These are phyloP conservation scores for Pterothamnion heteromorphum DNA, from an alignment of 31 red algal species.

Conservation along the genomic window DNA sequence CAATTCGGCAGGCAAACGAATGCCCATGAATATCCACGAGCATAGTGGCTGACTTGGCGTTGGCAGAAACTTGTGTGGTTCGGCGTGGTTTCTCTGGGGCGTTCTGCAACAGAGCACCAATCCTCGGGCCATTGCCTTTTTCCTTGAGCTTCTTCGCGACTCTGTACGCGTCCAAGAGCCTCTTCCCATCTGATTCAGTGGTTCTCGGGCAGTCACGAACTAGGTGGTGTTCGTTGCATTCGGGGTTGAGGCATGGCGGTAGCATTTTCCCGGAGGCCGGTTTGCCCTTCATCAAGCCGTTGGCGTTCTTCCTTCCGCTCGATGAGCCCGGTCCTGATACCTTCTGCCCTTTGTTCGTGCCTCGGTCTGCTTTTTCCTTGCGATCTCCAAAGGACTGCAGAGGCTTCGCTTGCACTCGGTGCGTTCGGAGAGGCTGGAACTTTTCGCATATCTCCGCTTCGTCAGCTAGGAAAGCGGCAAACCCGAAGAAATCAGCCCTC, in stretches of 20 bases:
- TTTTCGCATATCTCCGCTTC: neutral
- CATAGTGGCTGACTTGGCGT: constrained; percentile 24
- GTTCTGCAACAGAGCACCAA: too few species aligned
- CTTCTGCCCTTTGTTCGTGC: neutral
- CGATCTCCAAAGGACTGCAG: neutral
- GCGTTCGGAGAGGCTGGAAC: neutral
- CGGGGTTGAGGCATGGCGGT: neutral
- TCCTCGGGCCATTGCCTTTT: too few species aligned
- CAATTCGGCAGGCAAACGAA: constrained; percentile 45
- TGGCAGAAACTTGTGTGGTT: too few species aligned
- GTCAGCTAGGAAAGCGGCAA: neutral
- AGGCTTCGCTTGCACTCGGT: neutral
- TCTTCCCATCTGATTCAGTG: neutral
- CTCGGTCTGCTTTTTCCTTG: neutral
- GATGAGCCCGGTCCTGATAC: neutral
- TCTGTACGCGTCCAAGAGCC: constrained; percentile 1
- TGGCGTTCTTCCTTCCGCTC: too few species aligned
- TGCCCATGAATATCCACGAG: neutral
- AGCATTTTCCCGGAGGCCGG: neutral
- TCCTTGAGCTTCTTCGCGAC: neutral
- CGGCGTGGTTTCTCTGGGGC: too few species aligned
- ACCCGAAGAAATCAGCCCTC: neutral
- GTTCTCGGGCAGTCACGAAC: constrained; percentile 27
- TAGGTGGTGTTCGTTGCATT: neutral
- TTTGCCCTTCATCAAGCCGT: too few species aligned